phyloP scores from a whole-genome alignment of 1,139 yeast genomes.

The Taphrina betulina region DNA sequence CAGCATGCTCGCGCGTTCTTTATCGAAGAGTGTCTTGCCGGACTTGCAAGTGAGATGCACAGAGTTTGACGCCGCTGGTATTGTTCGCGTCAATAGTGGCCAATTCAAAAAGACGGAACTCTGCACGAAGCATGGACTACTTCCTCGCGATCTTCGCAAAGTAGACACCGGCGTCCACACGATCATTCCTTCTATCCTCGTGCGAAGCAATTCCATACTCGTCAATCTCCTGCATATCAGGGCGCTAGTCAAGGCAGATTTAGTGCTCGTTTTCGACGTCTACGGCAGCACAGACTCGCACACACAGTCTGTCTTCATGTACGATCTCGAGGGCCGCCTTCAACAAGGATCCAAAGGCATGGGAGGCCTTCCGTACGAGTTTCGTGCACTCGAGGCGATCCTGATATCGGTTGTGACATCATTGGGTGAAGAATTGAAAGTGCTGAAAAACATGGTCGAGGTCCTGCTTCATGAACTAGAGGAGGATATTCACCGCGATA shows the following conservation, averaged over 20 bases:
- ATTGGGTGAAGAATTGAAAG: constrained; percentile 78
- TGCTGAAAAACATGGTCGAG: constrained; percentile 71
- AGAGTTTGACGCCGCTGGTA: constrained; percentile 70
- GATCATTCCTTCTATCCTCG: constrained; percentile 82
- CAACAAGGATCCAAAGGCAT: constrained; percentile 48
- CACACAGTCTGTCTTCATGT: constrained; percentile 75
- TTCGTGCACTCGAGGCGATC: constrained; percentile 85
- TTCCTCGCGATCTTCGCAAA: constrained; percentile 80
- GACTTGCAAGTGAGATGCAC: constrained; percentile 57
- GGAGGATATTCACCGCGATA: constrained; percentile 77
- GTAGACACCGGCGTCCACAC: constrained; percentile 87
- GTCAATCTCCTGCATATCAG: constrained; percentile 81
- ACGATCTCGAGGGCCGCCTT: constrained; percentile 79
- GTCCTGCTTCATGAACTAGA: constrained; percentile 78
- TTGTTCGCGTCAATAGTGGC: constrained; percentile 69
- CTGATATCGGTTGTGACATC: constrained; percentile 80
- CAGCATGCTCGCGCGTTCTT: constrained; percentile 19
- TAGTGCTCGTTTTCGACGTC: constrained; percentile 79
- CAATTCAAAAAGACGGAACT: constrained; percentile 76
- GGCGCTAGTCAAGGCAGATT: constrained; percentile 77
- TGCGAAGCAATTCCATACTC: constrained; percentile 73
- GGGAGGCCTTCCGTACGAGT: constrained; percentile 62
- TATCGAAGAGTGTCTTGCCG: constrained; percentile 15
- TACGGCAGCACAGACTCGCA: constrained; percentile 59
- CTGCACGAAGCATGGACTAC: constrained; percentile 67